Conservation (phyloP, 768 basidiomycete species). For the Leccinum disarticulatum region DNA sequence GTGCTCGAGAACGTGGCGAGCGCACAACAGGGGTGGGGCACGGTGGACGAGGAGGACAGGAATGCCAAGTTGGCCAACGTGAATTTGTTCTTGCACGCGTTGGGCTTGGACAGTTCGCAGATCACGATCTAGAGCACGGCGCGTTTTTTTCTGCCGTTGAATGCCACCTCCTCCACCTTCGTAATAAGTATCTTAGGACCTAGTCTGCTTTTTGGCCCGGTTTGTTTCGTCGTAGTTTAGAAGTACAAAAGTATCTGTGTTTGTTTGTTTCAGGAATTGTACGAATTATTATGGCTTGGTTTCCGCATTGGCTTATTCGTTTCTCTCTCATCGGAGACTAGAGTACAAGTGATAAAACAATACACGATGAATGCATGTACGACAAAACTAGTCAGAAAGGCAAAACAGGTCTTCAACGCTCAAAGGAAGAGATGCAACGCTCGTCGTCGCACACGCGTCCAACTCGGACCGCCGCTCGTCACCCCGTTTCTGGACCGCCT, state of each 20-base stretch:
- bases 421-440: slow-evolving; percentile 14
- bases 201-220: slow-evolving; percentile 7
- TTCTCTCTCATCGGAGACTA: background rate
- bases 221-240: slow-evolving; percentile 7
- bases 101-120: slow-evolving; percentile 72
- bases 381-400: slow-evolving; percentile 5
- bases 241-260: slow-evolving; percentile 21
- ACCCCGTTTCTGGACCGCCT: slow-evolving; percentile 35
- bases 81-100: slow-evolving; percentile 84
- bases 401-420: slow-evolving; percentile 22
- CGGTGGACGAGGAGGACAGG: slow-evolving; percentile 68
- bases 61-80: slow-evolving; percentile 86
- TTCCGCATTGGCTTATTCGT: background rate
- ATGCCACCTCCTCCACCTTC: too few relatives aligned
- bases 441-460: slow-evolving; percentile 29
- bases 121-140: slow-evolving; percentile 45
- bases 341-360: background rate
- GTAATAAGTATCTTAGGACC: slow-evolving; percentile 4
- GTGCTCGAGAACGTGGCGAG: slow-evolving; percentile 86
- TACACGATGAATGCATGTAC: background rate
- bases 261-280: slow-evolving; percentile 13
- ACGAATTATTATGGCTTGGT: slow-evolving; percentile 16
- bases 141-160: too few relatives aligned
- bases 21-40: slow-evolving; percentile 69
- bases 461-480: slow-evolving; percentile 37